Base-by-base conservation (phyloP, 2,329 filamentous ascomycete species). In the Tolypocladium nubicola region DNA sequence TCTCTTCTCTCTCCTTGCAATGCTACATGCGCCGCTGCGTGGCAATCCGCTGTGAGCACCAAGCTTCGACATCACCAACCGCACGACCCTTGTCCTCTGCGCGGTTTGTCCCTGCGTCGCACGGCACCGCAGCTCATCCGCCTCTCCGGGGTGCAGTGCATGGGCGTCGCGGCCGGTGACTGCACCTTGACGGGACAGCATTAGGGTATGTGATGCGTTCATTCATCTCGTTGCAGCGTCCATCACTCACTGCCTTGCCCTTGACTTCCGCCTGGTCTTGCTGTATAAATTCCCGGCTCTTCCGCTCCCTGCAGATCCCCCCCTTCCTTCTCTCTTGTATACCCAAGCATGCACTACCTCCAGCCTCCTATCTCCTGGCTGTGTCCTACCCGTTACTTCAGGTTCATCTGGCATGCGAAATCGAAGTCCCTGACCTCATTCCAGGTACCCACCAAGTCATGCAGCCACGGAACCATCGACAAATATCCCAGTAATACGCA, bases 401-500 rank as follows among this genome's bases (percentile, higher is more conserved):
- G 19, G 16, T 41, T 41, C 40, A 21, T 41, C 8, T n/a, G 4
- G 40, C 40, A 21, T 41, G 40, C 23, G 8, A 11, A 19, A 35
- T 50, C 26, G 1, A 11, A 13, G 30, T 52, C 30, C 21, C 47
- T 35, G n/a, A 21, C 47, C 14, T 19, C 30, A 16, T 33, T 6
- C 30, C 13, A 52, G 47, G 30, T 21, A 13, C 30, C 47, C 47
- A 37, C 30, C 61, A 68, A 69, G 67, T 61, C 61, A 68, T 68
- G 65, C 67, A 61, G 55, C 57, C 61, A 43, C 52, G 58, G 57
- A 58, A 60, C 35, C 56, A 53, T 52, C 58, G 53, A 56, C 41
- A 62, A 45, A 58, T 59, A 65, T 57, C 49, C 57, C 57, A 61
- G 62, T 63, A 74, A 72, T 66, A 68, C 70, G 79, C 73, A 61